A percentile compares a stretch with the other conserved stretches of the same genome.
Conservation (phyloP, 1,139 yeast species). For the Protomyces macrosporus region DNA sequence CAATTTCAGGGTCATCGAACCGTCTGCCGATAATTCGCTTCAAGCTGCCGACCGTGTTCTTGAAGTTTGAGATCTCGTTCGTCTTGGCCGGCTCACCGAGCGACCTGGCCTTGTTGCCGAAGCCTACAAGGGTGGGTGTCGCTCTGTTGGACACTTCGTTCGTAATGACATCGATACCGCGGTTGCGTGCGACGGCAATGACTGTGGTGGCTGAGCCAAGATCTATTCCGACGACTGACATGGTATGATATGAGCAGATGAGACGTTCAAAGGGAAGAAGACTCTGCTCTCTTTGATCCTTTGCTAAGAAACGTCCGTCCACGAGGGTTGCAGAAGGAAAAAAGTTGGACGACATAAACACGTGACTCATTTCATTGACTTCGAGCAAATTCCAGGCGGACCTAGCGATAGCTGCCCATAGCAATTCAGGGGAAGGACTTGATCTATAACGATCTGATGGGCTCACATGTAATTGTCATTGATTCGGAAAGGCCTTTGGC, state of each 20-base stretch:
- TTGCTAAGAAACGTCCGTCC: too few species aligned
- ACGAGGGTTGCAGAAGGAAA: too few species aligned
- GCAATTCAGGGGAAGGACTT: too few species aligned
- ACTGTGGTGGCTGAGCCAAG: conserved; percentile 93
- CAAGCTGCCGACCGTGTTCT: conserved; percentile 91
- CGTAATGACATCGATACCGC: conserved; percentile 97
- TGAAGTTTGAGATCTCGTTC: conserved; percentile 91
- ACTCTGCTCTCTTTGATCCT: too few species aligned
- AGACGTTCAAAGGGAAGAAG: too few species aligned
- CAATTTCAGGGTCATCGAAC: conserved; percentile 68
- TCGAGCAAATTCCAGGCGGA: too few species aligned
- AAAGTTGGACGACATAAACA: too few species aligned
- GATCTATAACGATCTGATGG: too few species aligned
- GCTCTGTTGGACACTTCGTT: conserved; percentile 97
- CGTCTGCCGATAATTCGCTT: conserved; percentile 84
- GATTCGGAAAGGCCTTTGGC: too few species aligned
- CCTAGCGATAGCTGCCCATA: too few species aligned
- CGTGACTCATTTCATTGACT: too few species aligned
- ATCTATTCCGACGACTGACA: conserved; percentile 63
- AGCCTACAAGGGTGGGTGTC: conserved; percentile 92
- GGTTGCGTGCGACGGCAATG: conserved; percentile 94
- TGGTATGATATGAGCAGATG: background rate
- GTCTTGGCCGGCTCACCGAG: conserved; percentile 95
- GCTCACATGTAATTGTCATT: too few species aligned
- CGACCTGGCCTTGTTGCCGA: conserved; percentile 80